phyloP scores from a whole-genome alignment of 257 asterid genomes.

The Solanum neorickii region DNA sequence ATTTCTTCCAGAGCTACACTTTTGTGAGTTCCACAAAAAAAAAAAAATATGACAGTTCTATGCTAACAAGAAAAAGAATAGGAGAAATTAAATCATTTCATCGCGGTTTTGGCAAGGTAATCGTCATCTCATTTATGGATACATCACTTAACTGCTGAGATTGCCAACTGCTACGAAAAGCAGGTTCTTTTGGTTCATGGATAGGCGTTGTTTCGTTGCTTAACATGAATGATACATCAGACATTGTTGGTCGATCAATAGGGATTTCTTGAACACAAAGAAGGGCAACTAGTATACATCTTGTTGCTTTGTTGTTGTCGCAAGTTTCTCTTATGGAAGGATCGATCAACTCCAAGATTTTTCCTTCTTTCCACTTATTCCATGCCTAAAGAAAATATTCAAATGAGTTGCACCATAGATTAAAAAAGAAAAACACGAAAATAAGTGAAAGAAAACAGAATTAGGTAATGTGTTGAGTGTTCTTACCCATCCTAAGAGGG shows the following conservation, averaged over 20 bases:
- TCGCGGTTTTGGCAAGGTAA: neutral
- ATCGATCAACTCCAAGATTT: conserved; percentile 3
- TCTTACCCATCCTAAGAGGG: conserved; percentile 19
- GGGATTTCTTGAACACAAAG: conserved; percentile 24
- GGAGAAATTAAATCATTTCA: neutral
- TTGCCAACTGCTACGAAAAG: neutral
- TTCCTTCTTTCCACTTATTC: conserved; percentile 18
- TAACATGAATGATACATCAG: conserved; percentile 10
- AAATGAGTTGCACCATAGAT: neutral
- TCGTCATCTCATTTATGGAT: neutral
- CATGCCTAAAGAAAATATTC: conserved; percentile 6
- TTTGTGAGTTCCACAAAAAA: neutral
- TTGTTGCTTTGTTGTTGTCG: neutral
- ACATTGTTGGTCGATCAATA: conserved; percentile 16
- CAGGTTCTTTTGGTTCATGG: conserved; percentile 13
- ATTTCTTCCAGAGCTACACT: neutral
- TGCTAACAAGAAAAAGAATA: neutral
- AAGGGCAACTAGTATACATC: conserved; percentile 9
- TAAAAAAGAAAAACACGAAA: too few species aligned
- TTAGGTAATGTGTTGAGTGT: neutral
- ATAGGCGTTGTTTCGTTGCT: neutral
- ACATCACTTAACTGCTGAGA: neutral
- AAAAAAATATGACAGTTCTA: too few species aligned
- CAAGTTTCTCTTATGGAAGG: neutral
- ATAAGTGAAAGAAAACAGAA: neutral